phyloP scores from a whole-genome alignment of 345 rosid genomes.

The Hibiscus tridactylites region DNA sequence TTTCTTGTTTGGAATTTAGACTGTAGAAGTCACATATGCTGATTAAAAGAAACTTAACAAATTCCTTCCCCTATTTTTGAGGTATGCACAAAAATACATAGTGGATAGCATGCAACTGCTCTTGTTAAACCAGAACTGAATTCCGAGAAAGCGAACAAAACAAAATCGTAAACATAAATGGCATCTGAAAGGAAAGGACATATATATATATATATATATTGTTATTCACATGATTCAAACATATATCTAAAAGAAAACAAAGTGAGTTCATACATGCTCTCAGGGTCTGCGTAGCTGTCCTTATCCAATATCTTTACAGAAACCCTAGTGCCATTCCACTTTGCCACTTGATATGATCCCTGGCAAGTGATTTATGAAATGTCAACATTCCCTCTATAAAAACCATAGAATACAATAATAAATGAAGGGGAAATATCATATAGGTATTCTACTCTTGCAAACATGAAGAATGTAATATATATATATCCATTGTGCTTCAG shows the following conservation, averaged over 20 bases:
- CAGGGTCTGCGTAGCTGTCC: constrained; percentile 60
- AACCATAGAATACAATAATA: neutral
- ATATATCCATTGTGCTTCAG: too few relatives aligned
- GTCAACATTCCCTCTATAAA: neutral
- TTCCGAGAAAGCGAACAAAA: neutral
- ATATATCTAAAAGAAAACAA: constrained; percentile 3
- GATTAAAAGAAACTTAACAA: neutral
- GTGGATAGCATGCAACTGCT: neutral
- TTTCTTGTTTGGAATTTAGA: neutral
- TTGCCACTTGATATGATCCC: constrained; percentile 95
- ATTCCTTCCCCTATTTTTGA: neutral
- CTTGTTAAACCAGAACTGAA: neutral
- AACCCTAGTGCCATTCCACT: constrained; percentile 96
- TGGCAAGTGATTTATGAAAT: constrained; percentile 17
- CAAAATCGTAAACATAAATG: neutral
- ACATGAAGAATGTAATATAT: neutral
- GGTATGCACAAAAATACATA: neutral
- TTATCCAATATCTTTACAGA: constrained; percentile 82
- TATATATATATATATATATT: too few relatives aligned
- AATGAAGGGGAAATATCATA: neutral
- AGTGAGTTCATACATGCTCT: constrained; percentile 49
- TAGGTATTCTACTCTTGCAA: neutral
- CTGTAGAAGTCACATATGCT: neutral
- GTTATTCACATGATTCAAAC: neutral
- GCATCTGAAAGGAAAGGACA: neutral